Evolutionary conservation across 1,139 yeast species (phyloP), one percentile per base, ranked within the genome.

Genomic region (Kluyveromyces sp.): DNA sequence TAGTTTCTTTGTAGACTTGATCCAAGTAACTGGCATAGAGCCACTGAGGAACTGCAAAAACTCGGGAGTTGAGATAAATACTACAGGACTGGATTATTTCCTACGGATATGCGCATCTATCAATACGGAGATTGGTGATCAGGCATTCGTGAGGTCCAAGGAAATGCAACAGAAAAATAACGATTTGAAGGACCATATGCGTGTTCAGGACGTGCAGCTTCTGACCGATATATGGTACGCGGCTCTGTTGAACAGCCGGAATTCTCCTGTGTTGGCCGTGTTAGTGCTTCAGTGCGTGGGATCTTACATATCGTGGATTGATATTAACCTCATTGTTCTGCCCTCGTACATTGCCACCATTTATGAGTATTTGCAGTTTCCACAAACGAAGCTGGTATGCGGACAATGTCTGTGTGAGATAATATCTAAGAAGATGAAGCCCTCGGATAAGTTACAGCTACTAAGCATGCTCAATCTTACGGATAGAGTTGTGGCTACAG

Each of bases 51-150:
- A 34, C 4, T 26, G 20, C 17, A 38, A 38, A 16, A 50, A 58
- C 39, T 56, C 60, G 30, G 54, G 63, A 46, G 46, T 49, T 12
- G 51, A 49, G 12, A 56, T 48, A 51, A 62, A 53, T 36, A 53
- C 46, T 32, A 57, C 75, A 9, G 86, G 84, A 3, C 71, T 81
- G 12, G 97, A 89, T 59, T 78, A 85, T 63, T 88, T 83, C 60
- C 65, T 84, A 37, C 75, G 96, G 55, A 74, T 87, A 13, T 68
- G 88, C 46, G 66, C 80, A 39, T 77, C 84, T 22, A 78, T 92
- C 48, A 96, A 94, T 60, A 81, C 80, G 40, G 96, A 89, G 64
- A 87, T 94, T 52, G 98, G 95, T 26, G 98, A 94, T 63, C 92
- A 84, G 58, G 75, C 88, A 55, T 83, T 88, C 51, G 68, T 80